Conservation (phyloP, 306 rosid species). For the Dryas octopetala region DNA sequence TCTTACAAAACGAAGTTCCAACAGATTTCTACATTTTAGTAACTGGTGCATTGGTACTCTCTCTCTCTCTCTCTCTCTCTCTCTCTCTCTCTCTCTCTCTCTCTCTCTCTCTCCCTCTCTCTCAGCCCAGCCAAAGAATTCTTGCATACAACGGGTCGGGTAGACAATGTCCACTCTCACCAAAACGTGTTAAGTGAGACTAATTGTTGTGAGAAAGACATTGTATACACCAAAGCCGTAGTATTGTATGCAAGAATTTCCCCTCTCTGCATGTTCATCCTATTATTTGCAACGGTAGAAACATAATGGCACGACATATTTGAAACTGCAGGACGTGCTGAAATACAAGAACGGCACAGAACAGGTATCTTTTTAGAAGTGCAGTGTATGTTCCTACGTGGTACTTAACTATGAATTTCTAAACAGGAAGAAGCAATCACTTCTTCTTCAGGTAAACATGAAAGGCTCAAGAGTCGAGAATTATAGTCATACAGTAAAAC, state of each 20-base stretch:
- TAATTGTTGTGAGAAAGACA: too few species aligned
- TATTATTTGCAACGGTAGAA: background rate
- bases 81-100: too few species aligned
- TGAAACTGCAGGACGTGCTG: slow-evolving; percentile 66
- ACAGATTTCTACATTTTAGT: slow-evolving; percentile 75
- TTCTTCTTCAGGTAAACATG: background rate
- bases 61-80: slow-evolving; percentile 13
- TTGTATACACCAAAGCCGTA: too few species aligned
- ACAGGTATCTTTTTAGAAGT: slow-evolving; percentile 44
- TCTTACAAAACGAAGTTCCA: slow-evolving; percentile 82
- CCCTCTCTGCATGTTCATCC: too few species aligned
- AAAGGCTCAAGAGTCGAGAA: background rate
- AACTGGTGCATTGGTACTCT: slow-evolving; percentile 72
- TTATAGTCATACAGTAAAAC: background rate
- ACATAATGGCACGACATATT: slow-evolving; percentile 26
- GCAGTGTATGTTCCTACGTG: background rate
- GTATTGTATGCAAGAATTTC: too few species aligned
- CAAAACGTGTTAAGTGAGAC: too few species aligned
- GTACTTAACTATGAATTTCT: background rate
- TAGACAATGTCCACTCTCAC: too few species aligned
- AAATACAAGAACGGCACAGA: slow-evolving; percentile 68
- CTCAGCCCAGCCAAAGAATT: too few species aligned
- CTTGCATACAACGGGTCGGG: too few species aligned
- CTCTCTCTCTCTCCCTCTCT: too few species aligned
- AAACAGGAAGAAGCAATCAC: background rate